Evolutionary conservation across 306 rosid species (phyloP).

Genomic region (Cucumis melo): DNA sequence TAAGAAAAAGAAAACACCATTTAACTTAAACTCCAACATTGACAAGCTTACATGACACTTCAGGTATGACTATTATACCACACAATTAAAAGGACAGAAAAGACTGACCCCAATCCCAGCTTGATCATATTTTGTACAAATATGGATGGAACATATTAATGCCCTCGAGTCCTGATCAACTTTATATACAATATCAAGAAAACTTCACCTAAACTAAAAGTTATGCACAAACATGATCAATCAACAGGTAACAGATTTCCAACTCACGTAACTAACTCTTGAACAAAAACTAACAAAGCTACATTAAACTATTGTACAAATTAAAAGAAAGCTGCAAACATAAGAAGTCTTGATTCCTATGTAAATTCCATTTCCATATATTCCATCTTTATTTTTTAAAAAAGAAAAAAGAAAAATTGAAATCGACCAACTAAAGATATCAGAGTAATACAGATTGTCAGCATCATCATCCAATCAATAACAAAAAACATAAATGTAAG

Average conservation of each 20-base stretch:
- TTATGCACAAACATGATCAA: neutral
- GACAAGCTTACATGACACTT: neutral
- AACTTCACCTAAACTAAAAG: neutral
- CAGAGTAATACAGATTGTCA: neutral
- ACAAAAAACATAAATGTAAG: neutral
- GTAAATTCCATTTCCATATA: neutral
- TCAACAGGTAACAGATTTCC: neutral
- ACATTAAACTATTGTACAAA: neutral
- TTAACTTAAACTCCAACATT: neutral
- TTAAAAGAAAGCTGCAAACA: neutral
- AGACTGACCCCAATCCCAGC: neutral
- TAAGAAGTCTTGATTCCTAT: neutral
- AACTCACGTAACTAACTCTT: neutral
- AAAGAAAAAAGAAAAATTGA: too few species aligned
- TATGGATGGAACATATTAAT: neutral
- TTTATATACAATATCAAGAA: neutral
- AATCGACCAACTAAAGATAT: neutral
- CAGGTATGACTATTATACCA: neutral
- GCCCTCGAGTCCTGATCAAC: neutral
- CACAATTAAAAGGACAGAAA: neutral
- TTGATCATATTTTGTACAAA: neutral
- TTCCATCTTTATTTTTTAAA: neutral
- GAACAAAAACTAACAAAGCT: neutral
- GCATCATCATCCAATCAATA: neutral
- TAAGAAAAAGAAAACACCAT: neutral